Base-by-base conservation (phyloP, 2,329 filamentous ascomycete species). In the Penicillium sp. region DNA sequence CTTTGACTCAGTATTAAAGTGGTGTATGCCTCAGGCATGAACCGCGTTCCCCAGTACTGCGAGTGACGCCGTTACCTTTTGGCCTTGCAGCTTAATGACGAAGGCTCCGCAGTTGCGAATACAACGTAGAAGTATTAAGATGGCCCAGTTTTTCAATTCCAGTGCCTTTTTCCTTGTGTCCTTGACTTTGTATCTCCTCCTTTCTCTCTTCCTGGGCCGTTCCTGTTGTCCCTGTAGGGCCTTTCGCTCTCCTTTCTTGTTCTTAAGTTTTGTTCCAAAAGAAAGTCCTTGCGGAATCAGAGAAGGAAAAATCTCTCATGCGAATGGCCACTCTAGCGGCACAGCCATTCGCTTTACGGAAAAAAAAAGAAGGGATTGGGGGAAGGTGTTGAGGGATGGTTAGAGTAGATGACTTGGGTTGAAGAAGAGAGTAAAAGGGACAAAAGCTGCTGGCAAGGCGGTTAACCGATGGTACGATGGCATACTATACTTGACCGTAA, bases 301-400 rank as follows among this genome's bases (percentile, higher is more conserved):
- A 62, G 62, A 64, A 67, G 55, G 58, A 66, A 60, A 51, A 51
- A 57, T 65, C 59, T 67, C 66, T 72, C 67, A 72, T 71, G 72
- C 69, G 66, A 69, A 67, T 68, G 71, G 63, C 67, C 71, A 66
- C 66, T 67, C 61, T 64, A 68, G 66, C 16, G 20, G 44, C 39
- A 72, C 72, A 67, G 65, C 71, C 64, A 70, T 71, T 72, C 68
- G 69, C 68, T 74, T 76, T 75, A 75, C 73, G 68, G 65, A 63
- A 63, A 67, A 62, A 59, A 56, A 56, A 63, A 50, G 42, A 50
- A 56, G 53, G 56, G 44, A 42, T 53, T 56, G 40, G 60, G 60
- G 58, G 53, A 56, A 50, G 50, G 50, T 63, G 59, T 58, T 63
- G 62, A 59, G 42, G 31, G 38, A 50, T 49, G 42, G 50, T 56